Conservation (phyloP, 2,329 filamentous ascomycete genomes). For the Aspergillus melleus region DNA sequence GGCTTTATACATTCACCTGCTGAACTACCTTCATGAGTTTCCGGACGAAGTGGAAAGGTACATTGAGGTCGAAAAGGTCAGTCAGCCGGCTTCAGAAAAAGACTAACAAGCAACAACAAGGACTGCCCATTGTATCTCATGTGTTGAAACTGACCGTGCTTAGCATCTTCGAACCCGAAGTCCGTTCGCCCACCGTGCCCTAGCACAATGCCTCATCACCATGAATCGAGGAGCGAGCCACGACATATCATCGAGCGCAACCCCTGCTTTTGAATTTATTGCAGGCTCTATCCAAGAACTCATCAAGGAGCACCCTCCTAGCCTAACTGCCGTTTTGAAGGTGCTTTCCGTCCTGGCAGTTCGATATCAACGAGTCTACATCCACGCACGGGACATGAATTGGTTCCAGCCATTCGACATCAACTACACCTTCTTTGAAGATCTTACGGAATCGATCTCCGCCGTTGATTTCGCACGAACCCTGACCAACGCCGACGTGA, state of each 20-base stretch:
- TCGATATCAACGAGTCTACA: constrained; percentile 36
- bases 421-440: constrained; percentile 33
- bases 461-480: constrained; percentile 33
- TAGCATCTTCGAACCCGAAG: constrained; percentile 35
- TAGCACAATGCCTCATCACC: constrained; percentile 32
- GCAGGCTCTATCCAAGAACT: constrained; percentile 39
- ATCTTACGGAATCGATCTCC: constrained; percentile 33
- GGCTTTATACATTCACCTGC: constrained; percentile 34
- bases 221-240: constrained; percentile 18
- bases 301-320: constrained; percentile 33
- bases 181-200: constrained; percentile 40
- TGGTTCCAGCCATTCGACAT: constrained; percentile 37
- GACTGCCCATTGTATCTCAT: neutral
- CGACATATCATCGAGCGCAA: constrained; percentile 12
- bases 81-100: constrained; percentile 1
- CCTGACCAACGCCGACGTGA: constrained; percentile 31
- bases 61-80: constrained; percentile 38
- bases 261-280: constrained; percentile 36
- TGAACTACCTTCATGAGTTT: constrained; percentile 31
- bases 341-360: constrained; percentile 37
- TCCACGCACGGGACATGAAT: constrained; percentile 34
- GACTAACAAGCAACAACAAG: neutral
- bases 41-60: constrained; percentile 35
- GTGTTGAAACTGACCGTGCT: neutral
- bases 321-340: constrained; percentile 35